Evolutionary conservation across 371 early-diverging fungal genomes (phyloP).

Genomic region (Haplosporangium sp.): DNA sequence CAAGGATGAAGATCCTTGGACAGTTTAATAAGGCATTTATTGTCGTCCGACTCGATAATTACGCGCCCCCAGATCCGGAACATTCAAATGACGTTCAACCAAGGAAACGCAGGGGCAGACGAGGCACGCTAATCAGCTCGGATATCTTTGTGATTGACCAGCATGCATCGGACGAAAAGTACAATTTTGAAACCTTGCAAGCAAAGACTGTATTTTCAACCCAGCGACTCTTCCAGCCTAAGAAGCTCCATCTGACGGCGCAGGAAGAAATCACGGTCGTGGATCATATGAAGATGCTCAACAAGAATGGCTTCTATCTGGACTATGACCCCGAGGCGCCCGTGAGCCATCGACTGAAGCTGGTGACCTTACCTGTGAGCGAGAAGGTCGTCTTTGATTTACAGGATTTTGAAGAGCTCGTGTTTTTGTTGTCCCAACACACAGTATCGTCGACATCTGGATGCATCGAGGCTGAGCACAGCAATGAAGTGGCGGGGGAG

Average conservation of each 20-base stretch:
- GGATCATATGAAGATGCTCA: conserved; percentile 77
- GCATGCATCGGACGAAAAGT: conserved; percentile 99
- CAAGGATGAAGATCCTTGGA: conserved; percentile 87
- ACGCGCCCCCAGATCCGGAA: conserved; percentile 8
- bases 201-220: conserved; percentile 67
- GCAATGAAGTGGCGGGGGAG: background rate
- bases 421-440: conserved; percentile 47
- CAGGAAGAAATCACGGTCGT: conserved; percentile 85
- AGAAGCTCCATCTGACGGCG: conserved; percentile 75
- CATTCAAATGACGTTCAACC: background rate
- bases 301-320: conserved; percentile 85
- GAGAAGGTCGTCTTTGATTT: conserved; percentile 72
- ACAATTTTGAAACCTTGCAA: conserved; percentile 90
- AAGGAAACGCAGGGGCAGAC: background rate
- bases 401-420: conserved; percentile 50
- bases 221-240: conserved; percentile 77
- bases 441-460: conserved; percentile 4
- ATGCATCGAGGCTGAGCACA: no score
- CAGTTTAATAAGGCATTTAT: conserved; percentile 99
- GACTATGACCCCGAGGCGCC: conserved; percentile 63
- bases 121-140: conserved; percentile 32
- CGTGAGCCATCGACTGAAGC: conserved; percentile 71
- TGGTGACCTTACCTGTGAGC: conserved; percentile 76
- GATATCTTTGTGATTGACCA: conserved; percentile 98
- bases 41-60: conserved; percentile 70